Evolutionary conservation across 345 rosid species (phyloP).

Genomic region (Melaleuca quinquenervia): DNA sequence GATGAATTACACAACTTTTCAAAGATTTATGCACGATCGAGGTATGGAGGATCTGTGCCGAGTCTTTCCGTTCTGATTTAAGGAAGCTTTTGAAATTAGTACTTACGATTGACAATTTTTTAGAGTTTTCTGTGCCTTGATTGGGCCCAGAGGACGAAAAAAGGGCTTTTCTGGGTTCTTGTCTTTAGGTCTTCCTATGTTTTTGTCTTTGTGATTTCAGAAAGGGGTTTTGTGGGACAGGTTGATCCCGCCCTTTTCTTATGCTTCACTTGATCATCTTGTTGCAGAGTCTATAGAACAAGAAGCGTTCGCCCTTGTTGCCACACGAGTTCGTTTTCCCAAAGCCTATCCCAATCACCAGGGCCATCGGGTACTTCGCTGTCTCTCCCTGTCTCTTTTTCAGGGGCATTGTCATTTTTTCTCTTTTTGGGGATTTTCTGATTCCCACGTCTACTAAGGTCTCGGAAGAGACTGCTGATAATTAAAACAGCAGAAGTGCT

Average conservation of each 20-base stretch:
- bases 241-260: constrained; percentile 27
- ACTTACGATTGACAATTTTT: fast-evolving
- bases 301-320: constrained; percentile 21
- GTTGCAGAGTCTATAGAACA: constrained; percentile 18
- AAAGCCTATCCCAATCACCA: constrained; percentile 6
- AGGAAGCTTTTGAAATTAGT: background rate
- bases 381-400: background rate
- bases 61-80: background rate
- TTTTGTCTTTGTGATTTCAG: background rate
- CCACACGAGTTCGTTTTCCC: constrained; percentile 7
- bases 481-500: background rate
- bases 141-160: background rate
- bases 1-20: background rate
- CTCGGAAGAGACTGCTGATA: background rate
- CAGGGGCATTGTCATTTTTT: background rate
- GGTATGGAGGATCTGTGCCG: background rate
- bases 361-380: constrained; percentile 10
- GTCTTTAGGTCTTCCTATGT: background rate
- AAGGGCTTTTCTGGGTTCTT: background rate
- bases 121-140: background rate
- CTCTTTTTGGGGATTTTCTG: background rate
- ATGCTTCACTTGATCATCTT: constrained; percentile 21
- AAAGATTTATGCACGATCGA: background rate
- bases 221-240: background rate
- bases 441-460: background rate